These are phyloP conservation scores for Trametes coccinea DNA, from an alignment of 768 basidiomycete genomes.

Conservation along the genomic window DNA sequence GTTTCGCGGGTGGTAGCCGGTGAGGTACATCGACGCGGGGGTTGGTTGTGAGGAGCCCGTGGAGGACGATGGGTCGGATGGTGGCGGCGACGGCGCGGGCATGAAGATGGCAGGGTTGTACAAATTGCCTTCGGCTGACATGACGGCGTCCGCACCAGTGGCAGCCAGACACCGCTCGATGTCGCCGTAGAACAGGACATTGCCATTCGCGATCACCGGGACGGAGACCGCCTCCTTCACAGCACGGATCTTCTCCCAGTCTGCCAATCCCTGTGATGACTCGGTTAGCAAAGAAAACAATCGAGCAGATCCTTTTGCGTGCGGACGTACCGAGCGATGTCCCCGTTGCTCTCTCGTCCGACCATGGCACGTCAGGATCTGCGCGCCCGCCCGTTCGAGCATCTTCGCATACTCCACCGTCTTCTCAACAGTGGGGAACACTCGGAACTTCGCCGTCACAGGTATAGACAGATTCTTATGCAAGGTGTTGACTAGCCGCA, in stretches of 20 bases:
- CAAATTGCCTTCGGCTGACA: slow-evolving; percentile 93
- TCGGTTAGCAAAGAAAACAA: neutral
- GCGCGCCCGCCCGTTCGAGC: slow-evolving; percentile 93
- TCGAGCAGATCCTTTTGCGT: neutral
- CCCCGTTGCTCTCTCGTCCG: slow-evolving; percentile 91
- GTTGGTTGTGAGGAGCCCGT: slow-evolving; percentile 7
- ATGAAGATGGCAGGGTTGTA: slow-evolving; percentile 88
- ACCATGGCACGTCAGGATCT: slow-evolving; percentile 93
- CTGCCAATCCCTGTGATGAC: slow-evolving; percentile 70
- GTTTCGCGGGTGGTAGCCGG: slow-evolving; percentile 53
- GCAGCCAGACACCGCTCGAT: slow-evolving; percentile 73
- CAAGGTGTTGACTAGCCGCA: slow-evolving; percentile 70
- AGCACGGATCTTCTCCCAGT: slow-evolving; percentile 86
- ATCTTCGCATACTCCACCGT: slow-evolving; percentile 95
- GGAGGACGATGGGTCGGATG: slow-evolving; percentile 8
- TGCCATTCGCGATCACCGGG: slow-evolving; percentile 97
- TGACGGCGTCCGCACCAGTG: slow-evolving; percentile 90
- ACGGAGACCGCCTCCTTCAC: slow-evolving; percentile 89
- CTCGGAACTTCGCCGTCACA: slow-evolving; percentile 94
- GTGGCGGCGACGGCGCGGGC: slow-evolving; percentile 14
- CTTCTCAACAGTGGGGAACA: slow-evolving; percentile 81
- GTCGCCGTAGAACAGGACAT: slow-evolving; percentile 87
- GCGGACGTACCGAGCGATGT: slow-evolving; percentile 60
- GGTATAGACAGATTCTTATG: slow-evolving; percentile 86
- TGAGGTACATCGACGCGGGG: slow-evolving; percentile 34